phyloP scores from a whole-genome alignment of 805 yeast genomes.

The Wickerhamiella azyma region DNA sequence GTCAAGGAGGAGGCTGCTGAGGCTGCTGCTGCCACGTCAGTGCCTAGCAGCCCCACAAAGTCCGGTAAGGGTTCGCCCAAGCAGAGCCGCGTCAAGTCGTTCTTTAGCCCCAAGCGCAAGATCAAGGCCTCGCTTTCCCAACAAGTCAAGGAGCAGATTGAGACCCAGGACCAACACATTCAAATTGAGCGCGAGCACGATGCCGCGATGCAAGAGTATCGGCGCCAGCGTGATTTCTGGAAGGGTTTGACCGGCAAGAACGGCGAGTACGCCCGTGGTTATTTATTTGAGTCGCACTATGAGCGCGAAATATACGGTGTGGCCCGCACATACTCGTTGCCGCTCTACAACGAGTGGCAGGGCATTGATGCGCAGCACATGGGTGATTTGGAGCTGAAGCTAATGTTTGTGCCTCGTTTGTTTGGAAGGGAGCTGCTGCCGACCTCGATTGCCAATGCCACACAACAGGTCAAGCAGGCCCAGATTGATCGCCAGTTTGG shows the following conservation, averaged over 20 bases:
- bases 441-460: slow-evolving; percentile 36
- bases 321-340: slow-evolving; percentile 38
- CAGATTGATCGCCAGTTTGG: slow-evolving; percentile 22
- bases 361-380: slow-evolving; percentile 34
- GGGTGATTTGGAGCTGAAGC: slow-evolving; percentile 52
- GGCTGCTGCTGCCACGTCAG: not conserved
- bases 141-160: slow-evolving; percentile 5
- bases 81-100: slow-evolving; percentile 18
- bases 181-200: slow-evolving; percentile 13
- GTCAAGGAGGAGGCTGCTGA: not conserved
- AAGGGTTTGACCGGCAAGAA: slow-evolving; percentile 56
- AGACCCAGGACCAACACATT: not conserved
- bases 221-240: slow-evolving; percentile 32
- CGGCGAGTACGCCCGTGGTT: slow-evolving; percentile 79
- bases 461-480: slow-evolving; percentile 21
- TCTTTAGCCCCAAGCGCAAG: slow-evolving; percentile 16
- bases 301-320: slow-evolving; percentile 43
- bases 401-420: slow-evolving; percentile 50
- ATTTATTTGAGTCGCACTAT: slow-evolving; percentile 47
- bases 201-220: slow-evolving; percentile 13
- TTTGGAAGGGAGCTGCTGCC: slow-evolving; percentile 42
- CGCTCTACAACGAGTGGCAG: slow-evolving; percentile 73
- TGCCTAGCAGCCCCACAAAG: not conserved
- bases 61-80: slow-evolving; percentile 4
- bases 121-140: not conserved